A percentile compares a stretch with the other conserved stretches of the same genome.
Evolutionary conservation across 2,329 filamentous ascomycete species (phyloP).

Genomic region (Endothia cerciana): DNA sequence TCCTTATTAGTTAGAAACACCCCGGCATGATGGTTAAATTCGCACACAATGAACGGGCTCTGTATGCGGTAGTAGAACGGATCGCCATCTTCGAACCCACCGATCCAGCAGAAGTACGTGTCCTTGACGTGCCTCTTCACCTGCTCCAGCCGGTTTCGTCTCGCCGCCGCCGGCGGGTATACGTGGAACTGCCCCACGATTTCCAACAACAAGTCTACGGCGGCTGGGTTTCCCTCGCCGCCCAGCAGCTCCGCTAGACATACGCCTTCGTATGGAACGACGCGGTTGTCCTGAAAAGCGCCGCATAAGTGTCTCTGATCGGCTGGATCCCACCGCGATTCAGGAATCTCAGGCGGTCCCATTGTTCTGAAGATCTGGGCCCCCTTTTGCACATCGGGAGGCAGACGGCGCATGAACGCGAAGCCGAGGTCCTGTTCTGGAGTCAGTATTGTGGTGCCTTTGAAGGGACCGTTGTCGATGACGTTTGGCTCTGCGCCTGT

Average conservation of each 20-base stretch:
- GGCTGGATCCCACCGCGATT: slow-evolving; percentile 76
- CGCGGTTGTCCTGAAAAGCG: slow-evolving; percentile 76
- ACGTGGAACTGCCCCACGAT: slow-evolving; percentile 69
- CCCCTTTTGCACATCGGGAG: slow-evolving; percentile 46
- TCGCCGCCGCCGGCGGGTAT: slow-evolving; percentile 64
- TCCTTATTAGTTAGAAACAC: not conserved
- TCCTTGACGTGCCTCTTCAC: slow-evolving; percentile 62
- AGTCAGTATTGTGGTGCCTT: slow-evolving; percentile 68
- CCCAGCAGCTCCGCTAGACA: slow-evolving; percentile 52
- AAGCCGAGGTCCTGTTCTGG: slow-evolving; percentile 67
- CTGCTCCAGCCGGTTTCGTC: slow-evolving; percentile 57
- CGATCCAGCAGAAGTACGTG: slow-evolving; percentile 83
- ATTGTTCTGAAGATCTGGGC: slow-evolving; percentile 64
- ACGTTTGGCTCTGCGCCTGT: slow-evolving; percentile 79
- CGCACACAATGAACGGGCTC: slow-evolving; percentile 72
- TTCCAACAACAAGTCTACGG: slow-evolving; percentile 49
- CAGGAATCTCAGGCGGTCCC: slow-evolving; percentile 67
- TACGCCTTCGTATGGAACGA: slow-evolving; percentile 75
- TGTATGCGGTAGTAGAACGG: slow-evolving; percentile 80
- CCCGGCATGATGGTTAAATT: slow-evolving; percentile 38
- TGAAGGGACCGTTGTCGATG: slow-evolving; percentile 66
- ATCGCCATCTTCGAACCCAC: slow-evolving; percentile 66
- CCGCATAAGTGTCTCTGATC: slow-evolving; percentile 80
- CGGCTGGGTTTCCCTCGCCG: slow-evolving; percentile 46
- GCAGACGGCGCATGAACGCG: slow-evolving; percentile 68